Conservation (phyloP, 1,139 yeast genomes). For the Yamadazyma dendronema region DNA sequence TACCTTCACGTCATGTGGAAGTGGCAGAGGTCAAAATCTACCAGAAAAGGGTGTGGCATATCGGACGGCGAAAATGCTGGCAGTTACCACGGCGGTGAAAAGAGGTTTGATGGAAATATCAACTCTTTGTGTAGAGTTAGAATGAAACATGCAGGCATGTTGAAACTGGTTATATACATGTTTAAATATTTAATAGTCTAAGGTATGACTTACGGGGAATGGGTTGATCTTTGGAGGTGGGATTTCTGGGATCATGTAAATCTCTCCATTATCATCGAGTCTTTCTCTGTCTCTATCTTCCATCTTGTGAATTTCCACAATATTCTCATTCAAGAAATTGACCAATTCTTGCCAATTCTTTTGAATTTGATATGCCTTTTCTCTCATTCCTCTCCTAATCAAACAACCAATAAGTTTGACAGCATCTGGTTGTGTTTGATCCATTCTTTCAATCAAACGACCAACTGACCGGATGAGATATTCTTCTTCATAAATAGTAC, state of each 20-base stretch:
- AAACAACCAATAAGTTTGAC: slow-evolving; percentile 70
- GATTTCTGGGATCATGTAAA: slow-evolving; percentile 71
- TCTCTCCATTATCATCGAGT: slow-evolving; percentile 82
- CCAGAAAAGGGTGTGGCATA: slow-evolving; percentile 37
- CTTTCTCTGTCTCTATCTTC: slow-evolving; percentile 86
- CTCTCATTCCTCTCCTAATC: slow-evolving; percentile 66
- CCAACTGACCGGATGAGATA: slow-evolving; percentile 87
- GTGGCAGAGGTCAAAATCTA: slow-evolving; percentile 36
- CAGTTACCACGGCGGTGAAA: slow-evolving; percentile 49
- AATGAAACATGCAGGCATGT: background rate
- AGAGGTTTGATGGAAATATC: slow-evolving; percentile 32
- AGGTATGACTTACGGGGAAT: slow-evolving; percentile 54
- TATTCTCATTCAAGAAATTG: slow-evolving; percentile 52
- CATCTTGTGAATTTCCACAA: slow-evolving; percentile 73
- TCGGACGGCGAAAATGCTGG: slow-evolving; percentile 51
- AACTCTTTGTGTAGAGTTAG: slow-evolving; percentile 3
- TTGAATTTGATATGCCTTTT: slow-evolving; percentile 83
- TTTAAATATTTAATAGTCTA: slow-evolving; percentile 46
- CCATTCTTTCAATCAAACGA: slow-evolving; percentile 79
- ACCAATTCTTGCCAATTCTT: slow-evolving; percentile 61
- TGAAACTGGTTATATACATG: background rate
- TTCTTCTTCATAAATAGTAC: slow-evolving; percentile 96
- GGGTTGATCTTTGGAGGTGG: slow-evolving; percentile 62
- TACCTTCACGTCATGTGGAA: slow-evolving; percentile 33
- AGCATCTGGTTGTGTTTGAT: slow-evolving; percentile 75